Conservation (phyloP, 2,329 filamentous ascomycete species). For the Ascocoryne sarcoides region DNA sequence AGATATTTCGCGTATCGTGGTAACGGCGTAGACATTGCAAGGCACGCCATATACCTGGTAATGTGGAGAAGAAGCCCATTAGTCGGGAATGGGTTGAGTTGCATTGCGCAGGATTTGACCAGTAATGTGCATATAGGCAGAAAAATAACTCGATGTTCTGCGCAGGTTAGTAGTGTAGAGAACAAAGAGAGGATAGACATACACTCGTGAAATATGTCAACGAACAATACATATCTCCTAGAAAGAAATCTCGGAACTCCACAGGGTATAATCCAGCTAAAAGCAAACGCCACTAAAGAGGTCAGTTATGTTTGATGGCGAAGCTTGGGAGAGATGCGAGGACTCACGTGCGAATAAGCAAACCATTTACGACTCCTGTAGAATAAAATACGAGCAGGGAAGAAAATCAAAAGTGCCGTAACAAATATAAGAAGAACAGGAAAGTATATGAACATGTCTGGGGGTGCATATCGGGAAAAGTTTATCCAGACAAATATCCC, state of each 20-base stretch:
- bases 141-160: conserved; percentile 91
- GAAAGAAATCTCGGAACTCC: conserved; percentile 94
- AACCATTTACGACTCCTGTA: conserved; percentile 77
- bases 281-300: conserved; percentile 67
- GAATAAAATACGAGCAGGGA: conserved; percentile 68
- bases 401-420: conserved; percentile 59
- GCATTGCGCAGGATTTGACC: conserved; percentile 66
- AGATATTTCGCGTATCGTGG: conserved; percentile 73
- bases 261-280: conserved; percentile 84
- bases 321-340: neutral
- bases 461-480: conserved; percentile 60
- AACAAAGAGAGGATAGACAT: conserved; percentile 34
- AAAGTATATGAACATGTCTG: conserved; percentile 73
- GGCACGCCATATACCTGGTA: conserved; percentile 85
- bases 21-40: conserved; percentile 89
- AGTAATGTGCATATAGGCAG: conserved; percentile 77
- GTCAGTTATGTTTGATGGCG: conserved; percentile 25
- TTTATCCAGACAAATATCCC: conserved; percentile 86
- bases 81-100: conserved; percentile 79
- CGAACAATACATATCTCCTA: conserved; percentile 96
- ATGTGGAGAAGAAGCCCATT: conserved; percentile 73
- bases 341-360: conserved; percentile 72
- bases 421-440: conserved; percentile 71
- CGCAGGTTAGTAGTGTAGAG: conserved; percentile 16
- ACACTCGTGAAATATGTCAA: conserved; percentile 83